Percentiles rank a stretch among this genome's conserved stretches.
Conservation (phyloP, 202 grass and related monocot genomes). For the Setaria viridis region DNA sequence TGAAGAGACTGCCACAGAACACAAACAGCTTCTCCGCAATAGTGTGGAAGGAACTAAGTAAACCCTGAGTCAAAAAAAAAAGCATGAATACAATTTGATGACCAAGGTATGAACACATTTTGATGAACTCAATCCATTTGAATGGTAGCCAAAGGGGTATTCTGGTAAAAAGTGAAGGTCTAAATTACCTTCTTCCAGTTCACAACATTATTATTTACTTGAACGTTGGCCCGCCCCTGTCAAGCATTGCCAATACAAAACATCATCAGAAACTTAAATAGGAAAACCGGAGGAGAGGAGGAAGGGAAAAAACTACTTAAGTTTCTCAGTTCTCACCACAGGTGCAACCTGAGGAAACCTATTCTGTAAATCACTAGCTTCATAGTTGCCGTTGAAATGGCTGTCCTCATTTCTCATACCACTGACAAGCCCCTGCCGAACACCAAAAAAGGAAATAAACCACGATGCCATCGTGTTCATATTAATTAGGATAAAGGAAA, state of each 20-base stretch:
- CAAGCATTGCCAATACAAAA: neutral
- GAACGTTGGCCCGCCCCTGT: neutral
- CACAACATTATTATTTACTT: neutral
- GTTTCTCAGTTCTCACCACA: neutral
- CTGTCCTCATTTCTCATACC: too few species aligned
- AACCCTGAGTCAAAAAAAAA: neutral
- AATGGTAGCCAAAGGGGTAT: neutral
- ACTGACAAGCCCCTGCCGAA: neutral
- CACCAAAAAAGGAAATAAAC: neutral
- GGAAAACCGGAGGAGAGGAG: neutral
- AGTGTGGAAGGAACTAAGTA: slow-evolving; percentile 24
- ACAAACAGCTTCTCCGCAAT: slow-evolving; percentile 16
- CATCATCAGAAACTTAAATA: slow-evolving; percentile 6
- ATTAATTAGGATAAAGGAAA: slow-evolving; percentile 1
- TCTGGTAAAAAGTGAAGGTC: neutral
- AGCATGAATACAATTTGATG: neutral
- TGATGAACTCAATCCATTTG: neutral
- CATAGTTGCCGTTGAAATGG: neutral
- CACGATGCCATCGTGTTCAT: neutral
- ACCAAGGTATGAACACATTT: neutral
- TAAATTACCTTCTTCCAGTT: slow-evolving; percentile 13
- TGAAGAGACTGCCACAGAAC: neutral
- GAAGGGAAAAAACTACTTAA: neutral
- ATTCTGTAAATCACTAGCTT: neutral
- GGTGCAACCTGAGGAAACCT: neutral